Evolutionary conservation across 331 rosid species (phyloP), one percentile per base, ranked within the genome.

Genomic region (Prunus yedoensis): DNA sequence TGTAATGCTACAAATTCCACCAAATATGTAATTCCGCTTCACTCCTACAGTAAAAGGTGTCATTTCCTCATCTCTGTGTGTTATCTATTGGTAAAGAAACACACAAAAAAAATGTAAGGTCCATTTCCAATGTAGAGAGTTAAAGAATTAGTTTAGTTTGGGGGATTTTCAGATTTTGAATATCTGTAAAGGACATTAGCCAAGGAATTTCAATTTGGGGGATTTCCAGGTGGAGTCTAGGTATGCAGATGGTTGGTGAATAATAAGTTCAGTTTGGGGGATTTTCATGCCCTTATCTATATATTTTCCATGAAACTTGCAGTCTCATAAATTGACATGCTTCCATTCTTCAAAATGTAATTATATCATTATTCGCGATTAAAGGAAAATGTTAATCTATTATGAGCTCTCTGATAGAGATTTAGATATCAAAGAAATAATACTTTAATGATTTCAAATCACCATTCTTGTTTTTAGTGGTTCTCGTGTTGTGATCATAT

Each of bases 141-240:
- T 67, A 86, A 75, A 75, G 96, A 90, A 74, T 75, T 94, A 73
- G 88, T 82, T 88, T 92, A 83, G 73, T 91, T 94, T 82, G 97
- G 97, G 70, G 99, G 97, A 79, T 94, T 92, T 88, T 66, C 91
- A 23, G 97, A 92, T 84, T 82, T 84, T 76, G 95, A 86, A 66
- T 86, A 88, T 90, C 46, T 62, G 21, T 46, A 62, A 62, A 30
- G 45, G 21, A 62, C 46, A 62, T 62, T 62, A 30, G 67, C 67
- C 10, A 30, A 28, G 46, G 67, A 62, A 62, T 62, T 35, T 25
- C 67, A 62, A 21, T 30, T 30, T 30, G 32, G 32, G 32, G 32
- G 32, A 30, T 30, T 30, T 30, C 32, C 67, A 30, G 21, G 15
- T 64, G 97, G 97, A 90, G 80, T 78, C 80, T 66, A 87, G 98